These are phyloP conservation scores for Ananas comosus DNA, from an alignment of 176 grass and related monocot genomes.

Conservation along the genomic window DNA sequence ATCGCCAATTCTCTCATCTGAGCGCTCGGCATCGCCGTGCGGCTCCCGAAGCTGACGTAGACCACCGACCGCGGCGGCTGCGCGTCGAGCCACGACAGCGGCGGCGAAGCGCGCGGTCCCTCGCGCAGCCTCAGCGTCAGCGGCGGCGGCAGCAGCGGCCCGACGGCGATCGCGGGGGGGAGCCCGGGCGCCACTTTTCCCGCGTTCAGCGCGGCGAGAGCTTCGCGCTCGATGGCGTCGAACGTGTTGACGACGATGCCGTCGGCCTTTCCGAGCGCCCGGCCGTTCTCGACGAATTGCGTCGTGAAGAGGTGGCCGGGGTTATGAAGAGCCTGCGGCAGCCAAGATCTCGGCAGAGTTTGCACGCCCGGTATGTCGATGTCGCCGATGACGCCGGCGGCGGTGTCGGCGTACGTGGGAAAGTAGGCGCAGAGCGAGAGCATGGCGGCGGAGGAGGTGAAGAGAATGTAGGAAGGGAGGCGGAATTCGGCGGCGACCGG, in stretches of 20 bases:
- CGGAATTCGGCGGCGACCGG: constrained; percentile 15
- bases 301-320: constrained; percentile 38
- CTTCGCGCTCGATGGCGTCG: constrained; percentile 32
- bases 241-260: constrained; percentile 50
- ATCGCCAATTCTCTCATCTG: constrained; percentile 44
- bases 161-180: constrained; percentile 31
- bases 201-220: constrained; percentile 32
- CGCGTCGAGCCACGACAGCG: constrained; percentile 29
- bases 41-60: constrained; percentile 65
- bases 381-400: constrained; percentile 16
- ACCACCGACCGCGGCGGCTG: constrained; percentile 50
- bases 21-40: constrained; percentile 14
- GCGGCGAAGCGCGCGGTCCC: background rate
- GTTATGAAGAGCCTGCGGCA: constrained; percentile 30
- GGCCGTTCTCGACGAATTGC: constrained; percentile 40
- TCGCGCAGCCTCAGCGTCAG: background rate
- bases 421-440: constrained; percentile 40
- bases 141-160: constrained; percentile 14
- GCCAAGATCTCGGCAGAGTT: background rate
- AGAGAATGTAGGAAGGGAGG: constrained; percentile 46
- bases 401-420: constrained; percentile 18
- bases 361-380: constrained; percentile 32
- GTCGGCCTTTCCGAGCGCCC: constrained; percentile 10
- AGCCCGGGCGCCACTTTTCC: constrained; percentile 26
- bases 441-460: constrained; percentile 41